Base-by-base conservation (phyloP, 108 stramenopile species). In the Nitzschia sp. region DNA sequence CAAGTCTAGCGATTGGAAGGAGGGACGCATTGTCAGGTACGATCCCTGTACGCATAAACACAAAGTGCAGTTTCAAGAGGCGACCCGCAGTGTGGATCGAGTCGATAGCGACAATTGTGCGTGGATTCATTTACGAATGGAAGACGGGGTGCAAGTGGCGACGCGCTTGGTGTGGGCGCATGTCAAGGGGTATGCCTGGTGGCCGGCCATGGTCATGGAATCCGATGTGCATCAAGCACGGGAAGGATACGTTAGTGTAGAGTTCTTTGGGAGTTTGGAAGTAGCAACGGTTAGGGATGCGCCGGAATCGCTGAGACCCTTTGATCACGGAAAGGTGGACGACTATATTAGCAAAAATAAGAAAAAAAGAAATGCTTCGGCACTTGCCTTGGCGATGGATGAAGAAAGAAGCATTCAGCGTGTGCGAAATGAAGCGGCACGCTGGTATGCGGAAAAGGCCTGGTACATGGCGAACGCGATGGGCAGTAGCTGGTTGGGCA, bases 151-250 rank as follows among this genome's bases (percentile, higher is more conserved):
- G 0, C 82, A 84, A 54, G 36, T 76, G 63, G 80, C 80, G n/a
- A 76, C 72, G 9, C 58, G 72, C 3, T 38, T 88, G 15, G 83
- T 88, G 13, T 88, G 87, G 87, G 82, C 82, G 3, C 83, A 83
- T 45, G 87, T 88, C 27, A 84, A 85, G 71, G 87, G 87, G 17
- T 88, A 82, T 60, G 83, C 87, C 6, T 88, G 87, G 87, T 88
- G 87, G 87, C 87, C 87, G n/a, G 87, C 83, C 23, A 73, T 81
- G 75, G 78, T 82, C 16, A 76, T 84, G 72, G 81, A 76, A 64
- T 73, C 81, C 38, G 74, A 84, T 66, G 75, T 81, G 22, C 73
- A 73, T 19, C 44, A 71, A 2, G 45, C 33, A 21, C 69, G 56
- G 53, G 73, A 76, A 22, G 82, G 86, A 23, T 80, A 63, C 57